Evolutionary conservation across 257 asterid species (phyloP).

Genomic region (Fraxinus americana): DNA sequence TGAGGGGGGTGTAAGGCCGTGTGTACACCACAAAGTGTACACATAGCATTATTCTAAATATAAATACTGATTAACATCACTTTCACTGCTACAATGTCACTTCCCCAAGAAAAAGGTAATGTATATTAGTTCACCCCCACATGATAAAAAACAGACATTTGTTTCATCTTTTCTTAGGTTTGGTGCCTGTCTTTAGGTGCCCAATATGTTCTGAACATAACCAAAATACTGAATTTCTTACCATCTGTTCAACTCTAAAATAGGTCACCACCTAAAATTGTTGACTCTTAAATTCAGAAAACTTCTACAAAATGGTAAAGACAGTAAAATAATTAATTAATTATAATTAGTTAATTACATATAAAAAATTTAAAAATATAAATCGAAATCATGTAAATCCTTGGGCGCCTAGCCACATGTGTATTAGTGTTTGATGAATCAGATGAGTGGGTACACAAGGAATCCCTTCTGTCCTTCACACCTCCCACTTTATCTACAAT

Average conservation of each 20-base stretch:
- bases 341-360: background rate
- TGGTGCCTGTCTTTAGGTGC: background rate
- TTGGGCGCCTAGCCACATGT: slow-evolving; percentile 8
- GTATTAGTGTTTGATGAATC: slow-evolving; percentile 2
- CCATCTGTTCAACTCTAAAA: background rate
- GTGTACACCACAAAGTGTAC: too few species aligned
- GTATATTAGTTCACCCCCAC: background rate
- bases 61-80: background rate
- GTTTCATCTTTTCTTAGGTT: background rate
- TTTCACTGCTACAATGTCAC: too few species aligned
- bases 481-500: slow-evolving; percentile 23
- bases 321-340: background rate
- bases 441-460: slow-evolving; percentile 31
- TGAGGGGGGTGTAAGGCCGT: too few species aligned
- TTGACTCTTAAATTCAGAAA: slow-evolving; percentile 6
- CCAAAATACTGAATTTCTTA: too few species aligned
- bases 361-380: background rate
- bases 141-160: background rate
- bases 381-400: background rate
- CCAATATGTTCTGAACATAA: background rate
- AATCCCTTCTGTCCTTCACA: slow-evolving; percentile 30
- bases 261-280: slow-evolving; percentile 6
- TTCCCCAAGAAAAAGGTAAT: background rate
- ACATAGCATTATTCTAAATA: too few species aligned
- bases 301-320: background rate